Conservation (phyloP, 176 grass and related monocot genomes). For the Secale cereale region DNA sequence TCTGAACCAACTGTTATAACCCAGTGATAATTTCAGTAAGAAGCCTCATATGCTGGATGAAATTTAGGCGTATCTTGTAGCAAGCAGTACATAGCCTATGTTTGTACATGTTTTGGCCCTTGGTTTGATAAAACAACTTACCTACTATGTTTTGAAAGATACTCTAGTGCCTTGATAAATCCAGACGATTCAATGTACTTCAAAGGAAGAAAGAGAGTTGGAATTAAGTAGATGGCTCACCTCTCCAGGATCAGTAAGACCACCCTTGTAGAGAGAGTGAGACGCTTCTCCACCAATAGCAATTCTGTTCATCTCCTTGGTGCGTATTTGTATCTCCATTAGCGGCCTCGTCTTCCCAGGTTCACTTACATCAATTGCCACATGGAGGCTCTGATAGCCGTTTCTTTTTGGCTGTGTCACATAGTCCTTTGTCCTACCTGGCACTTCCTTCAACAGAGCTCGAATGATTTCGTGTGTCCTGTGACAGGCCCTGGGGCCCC, state of each 20-base stretch:
- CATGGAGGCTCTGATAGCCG: constrained; percentile 93
- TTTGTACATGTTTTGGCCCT: background rate
- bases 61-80: background rate
- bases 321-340: constrained; percentile 97
- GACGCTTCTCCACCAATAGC: constrained; percentile 88
- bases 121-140: background rate
- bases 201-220: constrained; percentile 4
- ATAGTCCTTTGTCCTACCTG: constrained; percentile 80
- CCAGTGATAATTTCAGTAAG: background rate
- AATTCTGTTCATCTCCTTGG: constrained; percentile 63
- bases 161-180: background rate
- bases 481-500: constrained; percentile 61
- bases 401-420: constrained; percentile 74
- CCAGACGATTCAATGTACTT: background rate
- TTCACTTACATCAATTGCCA: constrained; percentile 79
- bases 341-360: constrained; percentile 49
- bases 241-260: constrained; percentile 82
- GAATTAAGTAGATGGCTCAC: constrained; percentile 26
- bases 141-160: background rate
- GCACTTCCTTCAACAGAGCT: constrained; percentile 70
- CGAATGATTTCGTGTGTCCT: constrained; percentile 57
- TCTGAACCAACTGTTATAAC: background rate
- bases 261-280: constrained; percentile 94
- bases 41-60: background rate
- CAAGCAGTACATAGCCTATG: background rate